Conservation (phyloP, 805 yeast species). For the Tetrapisispora namnaoensis region DNA sequence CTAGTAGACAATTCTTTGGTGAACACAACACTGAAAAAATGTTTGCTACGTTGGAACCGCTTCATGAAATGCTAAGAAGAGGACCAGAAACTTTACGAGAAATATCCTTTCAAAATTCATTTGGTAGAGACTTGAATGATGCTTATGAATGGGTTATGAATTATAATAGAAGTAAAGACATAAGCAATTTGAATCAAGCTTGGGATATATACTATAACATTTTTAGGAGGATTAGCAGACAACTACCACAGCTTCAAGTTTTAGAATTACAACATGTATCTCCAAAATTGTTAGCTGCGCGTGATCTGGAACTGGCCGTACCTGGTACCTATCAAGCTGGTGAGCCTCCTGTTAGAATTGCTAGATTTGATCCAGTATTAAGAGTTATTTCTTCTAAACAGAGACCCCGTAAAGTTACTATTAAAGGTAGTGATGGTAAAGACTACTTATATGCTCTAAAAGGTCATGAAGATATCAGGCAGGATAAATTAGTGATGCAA, state of each 20-base stretch:
- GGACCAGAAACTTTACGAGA: conserved; percentile 93
- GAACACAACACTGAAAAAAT: conserved; percentile 91
- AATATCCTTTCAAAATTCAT: conserved; percentile 83
- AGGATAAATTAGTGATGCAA: conserved; percentile 96
- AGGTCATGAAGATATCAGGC: conserved; percentile 97
- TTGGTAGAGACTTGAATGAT: conserved; percentile 84
- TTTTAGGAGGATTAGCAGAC: conserved; percentile 82
- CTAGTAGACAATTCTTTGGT: conserved; percentile 84
- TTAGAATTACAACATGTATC: conserved; percentile 89
- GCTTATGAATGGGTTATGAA: conserved; percentile 91
- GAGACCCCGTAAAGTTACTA: conserved; percentile 77
- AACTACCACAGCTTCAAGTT: conserved; percentile 75
- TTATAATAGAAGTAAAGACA: conserved; percentile 75
- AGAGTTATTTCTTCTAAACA: conserved; percentile 90
- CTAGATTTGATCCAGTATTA: conserved; percentile 70
- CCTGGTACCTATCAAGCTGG: conserved; percentile 92
- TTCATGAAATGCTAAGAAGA: conserved; percentile 72
- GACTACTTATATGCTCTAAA: conserved; percentile 74
- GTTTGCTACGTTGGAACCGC: conserved; percentile 83
- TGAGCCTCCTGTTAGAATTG: conserved; percentile 62
- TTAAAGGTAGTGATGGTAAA: conserved; percentile 86
- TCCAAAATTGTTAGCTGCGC: conserved; percentile 73
- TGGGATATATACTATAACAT: conserved; percentile 96
- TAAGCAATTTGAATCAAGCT: conserved; percentile 85
- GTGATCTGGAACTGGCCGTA: conserved; percentile 74